Conservation (phyloP, 2,329 filamentous ascomycete genomes). For the Chrysoporthe austroafricana region DNA sequence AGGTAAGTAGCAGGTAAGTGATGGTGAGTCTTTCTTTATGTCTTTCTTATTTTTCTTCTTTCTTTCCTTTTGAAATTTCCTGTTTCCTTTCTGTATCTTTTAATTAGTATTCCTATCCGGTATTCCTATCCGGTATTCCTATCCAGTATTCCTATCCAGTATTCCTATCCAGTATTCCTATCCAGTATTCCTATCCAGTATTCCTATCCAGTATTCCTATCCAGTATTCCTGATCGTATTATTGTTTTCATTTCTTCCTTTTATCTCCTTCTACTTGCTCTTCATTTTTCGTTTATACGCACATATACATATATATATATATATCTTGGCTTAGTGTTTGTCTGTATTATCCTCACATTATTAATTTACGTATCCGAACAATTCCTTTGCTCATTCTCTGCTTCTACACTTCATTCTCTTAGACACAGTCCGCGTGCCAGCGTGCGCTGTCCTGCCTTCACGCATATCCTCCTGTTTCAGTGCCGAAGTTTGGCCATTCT, state of each 20-base stretch:
- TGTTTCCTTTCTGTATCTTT: neutral
- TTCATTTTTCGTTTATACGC: neutral
- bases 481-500: neutral
- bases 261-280: neutral
- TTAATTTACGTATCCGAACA: too few species aligned
- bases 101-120: neutral
- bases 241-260: neutral
- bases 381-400: neutral
- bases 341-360: too few species aligned
- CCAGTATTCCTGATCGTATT: too few species aligned
- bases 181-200: too few species aligned
- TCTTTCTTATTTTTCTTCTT: neutral
- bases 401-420: neutral
- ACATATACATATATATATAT: too few species aligned
- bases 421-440: neutral
- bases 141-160: too few species aligned
- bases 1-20: neutral
- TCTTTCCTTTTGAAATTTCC: neutral
- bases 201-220: too few species aligned
- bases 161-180: too few species aligned
- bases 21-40: neutral
- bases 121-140: neutral
- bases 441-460: neutral
- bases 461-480: neutral
- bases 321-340: too few species aligned